Conservation (phyloP, 345 rosid species). For the Salix caprea region DNA sequence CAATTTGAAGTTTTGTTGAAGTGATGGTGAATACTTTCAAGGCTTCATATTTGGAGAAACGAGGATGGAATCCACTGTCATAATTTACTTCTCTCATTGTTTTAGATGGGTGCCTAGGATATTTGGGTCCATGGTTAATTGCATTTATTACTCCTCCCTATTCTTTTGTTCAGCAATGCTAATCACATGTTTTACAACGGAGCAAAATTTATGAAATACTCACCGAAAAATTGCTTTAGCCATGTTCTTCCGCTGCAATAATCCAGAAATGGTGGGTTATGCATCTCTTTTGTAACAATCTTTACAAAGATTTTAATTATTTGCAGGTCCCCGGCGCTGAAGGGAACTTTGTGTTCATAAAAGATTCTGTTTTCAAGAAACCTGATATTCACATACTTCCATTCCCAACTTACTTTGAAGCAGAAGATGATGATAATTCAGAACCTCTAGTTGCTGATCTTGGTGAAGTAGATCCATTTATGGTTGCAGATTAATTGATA, state of each 20-base stretch:
- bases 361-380: constrained; percentile 73
- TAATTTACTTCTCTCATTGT: not conserved
- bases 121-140: not conserved
- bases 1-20: not conserved
- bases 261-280: not conserved
- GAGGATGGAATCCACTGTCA: not conserved
- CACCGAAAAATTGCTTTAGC: not conserved
- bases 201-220: not conserved
- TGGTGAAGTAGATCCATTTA: constrained; percentile 83
- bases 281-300: not conserved
- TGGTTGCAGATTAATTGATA: constrained; percentile 36
- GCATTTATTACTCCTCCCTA: not conserved
- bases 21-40: not conserved
- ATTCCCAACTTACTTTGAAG: constrained; percentile 71
- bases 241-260: not conserved
- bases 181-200: not conserved
- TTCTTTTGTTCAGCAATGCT: not conserved
- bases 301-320: not conserved
- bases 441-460: constrained; percentile 68
- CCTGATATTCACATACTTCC: constrained; percentile 73
- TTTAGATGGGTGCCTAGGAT: not conserved
- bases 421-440: constrained; percentile 54
- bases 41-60: not conserved
- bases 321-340: constrained; percentile 83
- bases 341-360: constrained; percentile 88